Evolutionary conservation across 75 land plant species (phyloP).

Genomic region (Adiantum capillusveneris): DNA sequence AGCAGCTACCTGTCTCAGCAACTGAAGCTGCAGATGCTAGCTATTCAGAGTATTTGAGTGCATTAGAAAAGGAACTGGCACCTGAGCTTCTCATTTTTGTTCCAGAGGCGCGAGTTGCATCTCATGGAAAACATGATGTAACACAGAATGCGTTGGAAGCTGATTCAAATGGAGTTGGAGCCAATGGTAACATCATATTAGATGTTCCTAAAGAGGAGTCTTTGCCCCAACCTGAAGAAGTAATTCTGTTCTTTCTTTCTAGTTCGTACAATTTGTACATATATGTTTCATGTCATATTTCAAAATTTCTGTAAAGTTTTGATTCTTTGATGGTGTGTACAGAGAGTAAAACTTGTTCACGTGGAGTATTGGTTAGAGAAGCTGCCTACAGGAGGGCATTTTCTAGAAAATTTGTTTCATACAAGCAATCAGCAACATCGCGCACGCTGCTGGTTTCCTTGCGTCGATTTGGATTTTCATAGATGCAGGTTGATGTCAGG

Average conservation of each 20-base stretch:
- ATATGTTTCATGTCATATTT: slow-evolving; percentile 11
- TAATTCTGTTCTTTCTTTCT: neutral
- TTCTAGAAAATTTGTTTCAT: slow-evolving; percentile 40
- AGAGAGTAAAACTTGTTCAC: slow-evolving; percentile 63
- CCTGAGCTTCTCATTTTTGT: slow-evolving; percentile 65
- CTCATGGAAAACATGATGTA: slow-evolving; percentile 20
- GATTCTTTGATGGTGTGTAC: slow-evolving; percentile 30
- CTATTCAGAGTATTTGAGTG: slow-evolving; percentile 34
- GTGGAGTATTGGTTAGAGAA: slow-evolving; percentile 83
- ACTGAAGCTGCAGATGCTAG: slow-evolving; percentile 62
- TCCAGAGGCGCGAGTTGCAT: slow-evolving; percentile 16
- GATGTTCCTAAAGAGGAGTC: slow-evolving; percentile 4
- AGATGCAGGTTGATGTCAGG: slow-evolving; percentile 55
- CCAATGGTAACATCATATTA: slow-evolving; percentile 3
- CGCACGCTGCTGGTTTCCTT: slow-evolving; percentile 98
- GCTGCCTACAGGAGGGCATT: slow-evolving; percentile 61
- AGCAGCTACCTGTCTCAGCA: slow-evolving; percentile 31
- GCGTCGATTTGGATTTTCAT: slow-evolving; percentile 59
- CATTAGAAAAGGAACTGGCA: slow-evolving; percentile 50
- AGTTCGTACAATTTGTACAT: neutral
- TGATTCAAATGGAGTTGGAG: slow-evolving; percentile 9
- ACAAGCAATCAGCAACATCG: slow-evolving; percentile 84
- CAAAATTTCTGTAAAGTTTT: too few species aligned
- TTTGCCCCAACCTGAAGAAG: neutral
- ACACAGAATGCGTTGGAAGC: slow-evolving; percentile 14